Evolutionary conservation across 2,329 filamentous ascomycete genomes (phyloP), one percentile per base, ranked within the genome.

Genomic region (Ceratocystis alfenasii): DNA sequence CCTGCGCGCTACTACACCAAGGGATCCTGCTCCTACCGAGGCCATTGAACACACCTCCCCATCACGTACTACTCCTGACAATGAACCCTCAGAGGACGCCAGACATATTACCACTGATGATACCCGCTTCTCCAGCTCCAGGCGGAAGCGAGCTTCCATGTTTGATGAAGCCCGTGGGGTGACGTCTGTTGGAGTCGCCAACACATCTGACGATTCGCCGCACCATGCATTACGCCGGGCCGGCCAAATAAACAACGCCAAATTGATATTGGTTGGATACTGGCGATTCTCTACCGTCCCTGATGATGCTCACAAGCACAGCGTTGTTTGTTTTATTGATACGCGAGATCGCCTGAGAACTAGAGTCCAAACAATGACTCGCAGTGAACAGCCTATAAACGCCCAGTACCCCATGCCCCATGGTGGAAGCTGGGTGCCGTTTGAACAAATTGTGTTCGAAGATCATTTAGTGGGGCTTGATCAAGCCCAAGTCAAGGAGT

Each of bases 391-490:
- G 10, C 70, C 75, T 1, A 75, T 85, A 33, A 75, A 78, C 5
- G 72, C 76, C 50, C 74, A 77, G 33, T 78, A 78, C 71, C 75
- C 81, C 41, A 79, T 81, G 1, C 83, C 83, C 0, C 81, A 83
- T 1, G 83, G 83, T 25, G 83, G 82, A 64, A 85, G 82, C 71
- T 86, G 83, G 83, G 82, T 86, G 28, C 85, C 83, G 0, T 86
- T 86, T 69, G 81, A 84, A 66, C 77, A 81, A 22, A 78, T 86
- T 36, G 78, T 84, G 25, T 86, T 86, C 70, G 79, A 81, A 1
- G 72, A 79, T 6, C 82, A 85, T 66, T 78, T 87, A 0, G 75
- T 81, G 15, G 78, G 78, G 1, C 74, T 85, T 3, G 79, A 82
- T 63, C 79, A 85, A 61, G 77, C 80, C 33, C 79, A 84, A 41